Evolutionary conservation across 2,329 filamentous ascomycete genomes (phyloP).

Genomic region (Pyricularia sp.): DNA sequence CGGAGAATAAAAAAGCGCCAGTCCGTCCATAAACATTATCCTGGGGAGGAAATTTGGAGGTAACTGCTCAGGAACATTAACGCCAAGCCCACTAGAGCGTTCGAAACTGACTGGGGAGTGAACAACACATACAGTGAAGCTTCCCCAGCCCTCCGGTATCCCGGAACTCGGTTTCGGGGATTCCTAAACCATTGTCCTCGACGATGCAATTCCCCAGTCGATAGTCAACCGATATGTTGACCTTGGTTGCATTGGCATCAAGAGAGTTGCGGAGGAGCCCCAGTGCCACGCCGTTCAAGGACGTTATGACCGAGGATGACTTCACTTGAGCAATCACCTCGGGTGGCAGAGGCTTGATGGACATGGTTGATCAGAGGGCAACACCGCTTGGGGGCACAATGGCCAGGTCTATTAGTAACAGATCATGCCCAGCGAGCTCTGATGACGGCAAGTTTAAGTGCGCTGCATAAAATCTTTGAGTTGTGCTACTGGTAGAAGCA

Average conservation of each 20-base stretch:
- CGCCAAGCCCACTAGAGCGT: conserved; percentile 7
- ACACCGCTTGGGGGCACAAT: background rate
- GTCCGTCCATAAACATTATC: conserved; percentile 51
- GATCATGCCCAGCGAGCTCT: background rate
- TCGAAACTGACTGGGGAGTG: background rate
- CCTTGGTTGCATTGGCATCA: conserved; percentile 62
- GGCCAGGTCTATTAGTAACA: background rate
- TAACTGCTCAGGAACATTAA: conserved; percentile 43
- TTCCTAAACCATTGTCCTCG: conserved; percentile 79
- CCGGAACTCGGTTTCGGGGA: conserved; percentile 63
- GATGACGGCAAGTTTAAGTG: background rate
- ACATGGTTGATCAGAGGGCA: conserved; percentile 31
- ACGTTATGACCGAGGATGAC: conserved; percentile 73
- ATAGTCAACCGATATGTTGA: conserved; percentile 68
- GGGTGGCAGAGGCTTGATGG: conserved; percentile 60
- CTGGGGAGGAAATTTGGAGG: conserved; percentile 56
- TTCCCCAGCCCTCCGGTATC: conserved; percentile 62
- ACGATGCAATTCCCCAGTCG: conserved; percentile 65
- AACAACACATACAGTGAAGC: conserved; percentile 52
- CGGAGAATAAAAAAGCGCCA: conserved; percentile 68
- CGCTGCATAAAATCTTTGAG: background rate
- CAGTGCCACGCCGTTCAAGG: conserved; percentile 59
- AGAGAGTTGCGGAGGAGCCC: conserved; percentile 77
- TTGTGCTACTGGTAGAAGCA: background rate
- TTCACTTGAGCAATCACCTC: conserved; percentile 71